These are phyloP conservation scores for Nitzschia sp. DNA, from an alignment of 108 stramenopile genomes.

Conservation along the genomic window DNA sequence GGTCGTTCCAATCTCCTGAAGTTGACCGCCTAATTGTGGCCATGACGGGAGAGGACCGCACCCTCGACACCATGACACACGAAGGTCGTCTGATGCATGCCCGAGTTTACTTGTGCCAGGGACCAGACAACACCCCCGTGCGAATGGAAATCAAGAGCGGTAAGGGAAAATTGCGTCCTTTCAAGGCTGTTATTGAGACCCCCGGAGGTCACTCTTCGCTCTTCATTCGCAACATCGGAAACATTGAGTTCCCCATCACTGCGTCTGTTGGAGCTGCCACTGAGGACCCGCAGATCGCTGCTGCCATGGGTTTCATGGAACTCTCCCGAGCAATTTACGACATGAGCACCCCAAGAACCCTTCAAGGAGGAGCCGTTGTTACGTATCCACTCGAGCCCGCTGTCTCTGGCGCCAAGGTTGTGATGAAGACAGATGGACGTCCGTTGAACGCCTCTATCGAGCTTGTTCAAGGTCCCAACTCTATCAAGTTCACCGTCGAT, in stretches of 20 bases:
- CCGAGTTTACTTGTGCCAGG: conserved; percentile 63
- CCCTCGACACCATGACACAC: conserved; percentile 29
- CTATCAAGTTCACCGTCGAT: conserved; percentile 65
- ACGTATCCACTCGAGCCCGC: conserved; percentile 65
- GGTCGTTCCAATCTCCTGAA: conserved; percentile 51
- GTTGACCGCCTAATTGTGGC: conserved; percentile 40
- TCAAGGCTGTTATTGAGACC: conserved; percentile 58
- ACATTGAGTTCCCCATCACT: conserved; percentile 64
- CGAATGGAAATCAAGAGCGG: conserved; percentile 69
- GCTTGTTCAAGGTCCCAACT: conserved; percentile 72
- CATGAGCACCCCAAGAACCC: conserved; percentile 9
- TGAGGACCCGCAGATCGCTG: conserved; percentile 16
- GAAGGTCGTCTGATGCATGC: conserved; percentile 81
- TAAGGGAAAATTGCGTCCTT: conserved; percentile 66
- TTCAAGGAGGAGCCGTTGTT: conserved; percentile 73
- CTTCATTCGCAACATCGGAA: conserved; percentile 60
- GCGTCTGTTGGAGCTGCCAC: conserved; percentile 58
- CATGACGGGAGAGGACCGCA: conserved; percentile 63
- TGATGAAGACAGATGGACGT: conserved; percentile 66
- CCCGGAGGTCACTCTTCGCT: conserved; percentile 59
- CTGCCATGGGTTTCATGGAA: conserved; percentile 15
- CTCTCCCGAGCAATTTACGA: conserved; percentile 8
- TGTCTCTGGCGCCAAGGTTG: conserved; percentile 54
- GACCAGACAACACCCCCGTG: conserved; percentile 67
- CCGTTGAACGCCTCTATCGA: conserved; percentile 72